These are phyloP conservation scores for Metrosideros polymorpha DNA, from an alignment of 441 rosid genomes.

Conservation along the genomic window DNA sequence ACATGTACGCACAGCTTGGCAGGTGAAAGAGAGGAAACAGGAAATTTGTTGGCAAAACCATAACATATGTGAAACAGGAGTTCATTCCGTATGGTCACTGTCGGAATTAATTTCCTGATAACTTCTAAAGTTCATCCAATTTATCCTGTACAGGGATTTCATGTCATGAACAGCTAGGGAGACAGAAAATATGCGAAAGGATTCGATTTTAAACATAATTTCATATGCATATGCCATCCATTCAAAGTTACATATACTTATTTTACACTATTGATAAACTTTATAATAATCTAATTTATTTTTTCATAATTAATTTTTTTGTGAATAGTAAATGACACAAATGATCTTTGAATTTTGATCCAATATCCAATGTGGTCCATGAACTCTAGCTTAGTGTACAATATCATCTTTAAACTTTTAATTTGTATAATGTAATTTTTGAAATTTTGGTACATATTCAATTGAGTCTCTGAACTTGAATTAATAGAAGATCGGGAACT, in stretches of 20 bases:
- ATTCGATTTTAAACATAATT: too few relatives aligned
- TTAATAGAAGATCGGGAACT: too few relatives aligned
- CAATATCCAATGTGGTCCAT: too few relatives aligned
- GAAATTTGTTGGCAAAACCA: not conserved
- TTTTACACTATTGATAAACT: accelerated
- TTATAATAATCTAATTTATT: not conserved
- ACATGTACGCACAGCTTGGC: not conserved
- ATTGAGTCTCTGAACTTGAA: too few relatives aligned
- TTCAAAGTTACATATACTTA: too few relatives aligned
- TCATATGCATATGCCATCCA: too few relatives aligned
- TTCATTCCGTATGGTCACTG: not conserved
- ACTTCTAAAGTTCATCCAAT: not conserved
- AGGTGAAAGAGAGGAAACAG: not conserved
- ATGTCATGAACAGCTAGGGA: not conserved
- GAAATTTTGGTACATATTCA: too few relatives aligned
- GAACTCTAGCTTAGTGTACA: too few relatives aligned
- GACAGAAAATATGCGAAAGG: not conserved
- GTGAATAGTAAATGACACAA: too few relatives aligned
- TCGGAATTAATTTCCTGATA: not conserved
- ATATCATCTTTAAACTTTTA: too few relatives aligned
- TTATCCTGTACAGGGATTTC: not conserved
- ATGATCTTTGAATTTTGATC: too few relatives aligned
- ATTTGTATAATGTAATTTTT: too few relatives aligned
- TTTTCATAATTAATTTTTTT: not conserved
- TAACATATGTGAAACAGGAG: not conserved